These are phyloP conservation scores for Candida germanica DNA, from an alignment of 805 yeast species.

Conservation along the genomic window DNA sequence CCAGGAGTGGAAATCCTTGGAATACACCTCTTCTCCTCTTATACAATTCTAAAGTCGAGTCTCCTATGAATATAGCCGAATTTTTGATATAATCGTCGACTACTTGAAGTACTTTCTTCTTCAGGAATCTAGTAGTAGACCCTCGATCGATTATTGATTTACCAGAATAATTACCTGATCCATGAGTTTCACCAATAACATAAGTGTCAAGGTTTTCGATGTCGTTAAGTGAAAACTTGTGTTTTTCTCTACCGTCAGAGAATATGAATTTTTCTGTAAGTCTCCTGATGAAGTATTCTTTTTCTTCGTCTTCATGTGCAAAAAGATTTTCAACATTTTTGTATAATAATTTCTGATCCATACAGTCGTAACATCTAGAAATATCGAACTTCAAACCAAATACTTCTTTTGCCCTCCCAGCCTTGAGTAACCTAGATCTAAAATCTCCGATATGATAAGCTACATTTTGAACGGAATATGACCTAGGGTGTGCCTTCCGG, in stretches of 20 bases:
- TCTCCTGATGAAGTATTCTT: conserved; percentile 20
- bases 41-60: conserved; percentile 24
- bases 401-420: conserved; percentile 32
- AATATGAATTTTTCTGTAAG: conserved; percentile 13
- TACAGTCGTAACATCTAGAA: conserved; percentile 69
- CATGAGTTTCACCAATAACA: background rate
- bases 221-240: conserved; percentile 12
- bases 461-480: conserved; percentile 46
- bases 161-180: background rate
- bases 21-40: conserved; percentile 67
- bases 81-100: conserved; percentile 52
- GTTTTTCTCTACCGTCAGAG: conserved; percentile 4
- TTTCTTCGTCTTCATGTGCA: conserved; percentile 16
- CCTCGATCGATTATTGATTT: conserved; percentile 14
- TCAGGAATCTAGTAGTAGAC: conserved; percentile 34
- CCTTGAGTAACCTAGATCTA: conserved; percentile 19
- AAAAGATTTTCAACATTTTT: conserved; percentile 30
- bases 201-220: conserved; percentile 12
- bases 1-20: conserved; percentile 81
- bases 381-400: conserved; percentile 72
- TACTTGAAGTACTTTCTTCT: conserved; percentile 43
- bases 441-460: conserved; percentile 37
- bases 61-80: conserved; percentile 42
- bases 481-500: conserved; percentile 18
- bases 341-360: conserved; percentile 48